These are phyloP conservation scores for Rhodocollybia butyracea DNA, from an alignment of 768 basidiomycete genomes.

Conservation along the genomic window DNA sequence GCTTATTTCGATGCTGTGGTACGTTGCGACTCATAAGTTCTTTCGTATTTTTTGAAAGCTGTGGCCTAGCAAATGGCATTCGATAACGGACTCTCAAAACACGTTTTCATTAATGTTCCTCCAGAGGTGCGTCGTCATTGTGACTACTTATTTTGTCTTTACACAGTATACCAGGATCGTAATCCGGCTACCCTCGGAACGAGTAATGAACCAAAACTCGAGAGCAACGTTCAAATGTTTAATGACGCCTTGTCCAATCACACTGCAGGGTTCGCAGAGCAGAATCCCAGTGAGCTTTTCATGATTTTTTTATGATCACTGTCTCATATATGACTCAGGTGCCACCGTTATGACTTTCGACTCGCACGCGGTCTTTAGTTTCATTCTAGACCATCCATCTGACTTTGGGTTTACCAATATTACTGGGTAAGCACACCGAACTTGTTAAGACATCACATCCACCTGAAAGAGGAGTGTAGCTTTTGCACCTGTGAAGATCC, in stretches of 20 bases:
- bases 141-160: too few species aligned
- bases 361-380: constrained; percentile 47
- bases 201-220: constrained; percentile 31
- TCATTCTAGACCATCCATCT: constrained; percentile 36
- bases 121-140: too few species aligned
- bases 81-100: constrained; percentile 37
- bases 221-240: constrained; percentile 37
- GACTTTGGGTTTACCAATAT: constrained; percentile 44
- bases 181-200: constrained; percentile 36
- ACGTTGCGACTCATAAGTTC: constrained; percentile 14
- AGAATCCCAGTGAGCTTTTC: constrained; percentile 28
- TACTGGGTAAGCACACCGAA: constrained; percentile 35
- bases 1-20: constrained; percentile 51
- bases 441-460: not conserved
- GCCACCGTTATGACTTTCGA: constrained; percentile 45
- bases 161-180: too few species aligned
- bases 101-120: constrained; percentile 57
- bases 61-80: constrained; percentile 34
- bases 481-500: constrained; percentile 48
- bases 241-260: constrained; percentile 37
- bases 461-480: constrained; percentile 26
- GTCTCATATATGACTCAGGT: constrained; percentile 17
- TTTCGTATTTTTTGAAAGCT: not conserved
- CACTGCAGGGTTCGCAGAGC: constrained; percentile 28
- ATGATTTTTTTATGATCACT: not conserved